Percentiles rank a stretch among this genome's conserved stretches.
phyloP scores from a whole-genome alignment of 1,284 basidiomycete species.

The Sphaerobolus stellatus region DNA sequence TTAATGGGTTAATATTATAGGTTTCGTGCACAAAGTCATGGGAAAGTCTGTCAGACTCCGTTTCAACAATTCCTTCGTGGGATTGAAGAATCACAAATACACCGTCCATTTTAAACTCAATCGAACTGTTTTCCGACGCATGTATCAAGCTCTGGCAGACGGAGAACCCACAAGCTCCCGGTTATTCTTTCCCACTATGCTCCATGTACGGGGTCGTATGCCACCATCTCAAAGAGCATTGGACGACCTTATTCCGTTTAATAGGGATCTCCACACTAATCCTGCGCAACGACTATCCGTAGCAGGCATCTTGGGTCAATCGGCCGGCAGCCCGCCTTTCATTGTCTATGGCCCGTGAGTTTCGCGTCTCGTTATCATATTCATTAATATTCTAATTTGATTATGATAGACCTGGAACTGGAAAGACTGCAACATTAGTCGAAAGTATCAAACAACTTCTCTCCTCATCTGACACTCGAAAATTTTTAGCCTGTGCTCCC shows the following conservation, averaged over 20 bases:
- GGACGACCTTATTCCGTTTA: conserved; percentile 32
- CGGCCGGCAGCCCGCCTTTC: conserved; percentile 53
- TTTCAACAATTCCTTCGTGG: conserved; percentile 49
- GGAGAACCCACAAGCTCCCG: conserved; percentile 41
- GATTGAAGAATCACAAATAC: conserved; percentile 36
- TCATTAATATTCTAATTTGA: background rate
- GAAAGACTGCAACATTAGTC: conserved; percentile 67
- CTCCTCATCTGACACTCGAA: conserved; percentile 38
- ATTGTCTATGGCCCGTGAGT: conserved; percentile 68
- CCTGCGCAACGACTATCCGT: conserved; percentile 55
- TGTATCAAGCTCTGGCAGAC: conserved; percentile 55
- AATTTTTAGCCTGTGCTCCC: conserved; percentile 63
- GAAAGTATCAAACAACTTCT: conserved; percentile 64
- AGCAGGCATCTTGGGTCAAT: conserved; percentile 44
- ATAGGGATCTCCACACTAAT: conserved; percentile 49
- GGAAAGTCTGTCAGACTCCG: conserved; percentile 51
- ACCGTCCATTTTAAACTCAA: conserved; percentile 57
- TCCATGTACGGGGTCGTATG: conserved; percentile 26
- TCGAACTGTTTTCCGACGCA: conserved; percentile 49
- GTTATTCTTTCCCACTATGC: conserved; percentile 44
- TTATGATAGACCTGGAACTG: conserved; percentile 55
- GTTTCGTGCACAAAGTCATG: conserved; percentile 54
- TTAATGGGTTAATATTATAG: too few relatives aligned
- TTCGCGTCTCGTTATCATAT: background rate
- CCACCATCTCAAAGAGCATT: conserved; percentile 14